These are phyloP conservation scores for Crinitomyces ghanaensis DNA, from an alignment of 805 yeast genomes.

Conservation along the genomic window DNA sequence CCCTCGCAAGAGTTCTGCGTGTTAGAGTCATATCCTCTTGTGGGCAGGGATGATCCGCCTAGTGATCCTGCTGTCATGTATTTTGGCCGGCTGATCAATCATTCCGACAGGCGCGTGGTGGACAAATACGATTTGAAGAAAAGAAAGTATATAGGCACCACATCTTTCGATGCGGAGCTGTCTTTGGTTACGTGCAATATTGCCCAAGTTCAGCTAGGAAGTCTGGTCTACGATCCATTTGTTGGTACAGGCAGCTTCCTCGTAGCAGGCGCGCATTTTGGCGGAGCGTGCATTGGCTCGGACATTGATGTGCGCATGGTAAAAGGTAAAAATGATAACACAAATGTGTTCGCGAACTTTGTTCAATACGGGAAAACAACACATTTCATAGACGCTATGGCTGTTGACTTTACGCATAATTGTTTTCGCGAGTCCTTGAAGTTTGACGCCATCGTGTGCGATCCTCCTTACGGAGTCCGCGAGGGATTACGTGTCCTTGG, in stretches of 20 bases:
- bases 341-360: constrained; percentile 52
- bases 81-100: constrained; percentile 70
- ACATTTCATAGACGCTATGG: constrained; percentile 59
- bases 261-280: constrained; percentile 76
- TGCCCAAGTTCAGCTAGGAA: constrained; percentile 57
- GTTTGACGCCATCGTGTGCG: constrained; percentile 80
- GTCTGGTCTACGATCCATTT: constrained; percentile 83
- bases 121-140: constrained; percentile 74
- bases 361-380: constrained; percentile 52
- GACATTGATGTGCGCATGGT: constrained; percentile 81
- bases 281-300: constrained; percentile 71
- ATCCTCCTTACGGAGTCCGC: constrained; percentile 96
- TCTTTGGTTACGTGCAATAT: constrained; percentile 80
- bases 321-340: constrained; percentile 53
- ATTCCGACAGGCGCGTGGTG: constrained; percentile 49
- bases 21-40: constrained; percentile 55
- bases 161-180: constrained; percentile 91
- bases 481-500: constrained; percentile 94
- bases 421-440: constrained; percentile 52
- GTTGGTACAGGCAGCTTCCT: constrained; percentile 94
- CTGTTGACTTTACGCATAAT: constrained; percentile 93
- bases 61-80: constrained; percentile 42
- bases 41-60: constrained; percentile 31
- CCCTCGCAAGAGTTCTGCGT: constrained; percentile 64
- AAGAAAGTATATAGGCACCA: constrained; percentile 86